Base-by-base conservation (phyloP, 2,329 filamentous ascomycete genomes). In the Exophiala viscosa region DNA sequence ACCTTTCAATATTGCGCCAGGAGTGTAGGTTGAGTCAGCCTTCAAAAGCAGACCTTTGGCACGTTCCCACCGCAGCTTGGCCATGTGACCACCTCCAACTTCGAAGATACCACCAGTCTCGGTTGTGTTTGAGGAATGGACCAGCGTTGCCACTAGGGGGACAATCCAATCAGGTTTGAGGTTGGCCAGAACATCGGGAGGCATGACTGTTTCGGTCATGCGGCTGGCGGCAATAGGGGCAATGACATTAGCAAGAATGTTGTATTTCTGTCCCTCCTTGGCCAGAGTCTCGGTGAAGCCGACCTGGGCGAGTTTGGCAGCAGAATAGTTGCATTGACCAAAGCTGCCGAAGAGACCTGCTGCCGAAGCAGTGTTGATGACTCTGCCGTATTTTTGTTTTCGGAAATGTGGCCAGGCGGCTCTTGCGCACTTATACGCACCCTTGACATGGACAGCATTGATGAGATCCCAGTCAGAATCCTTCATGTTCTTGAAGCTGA, bases 401-500 rank as follows among this genome's bases (percentile, higher is more conserved):
- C 92, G 83, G 82, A 99, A 97, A 74, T 97, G 80, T 55, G 92
- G 90, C 92, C 93, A 99, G 47, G 93, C 93, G 59, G 93, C 93
- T 71, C 85, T 86, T 57, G 93, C 82, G 71, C 89, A 95, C 83
- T 96, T 97, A 81, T 95, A 99, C 66, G 90, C 86, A 64, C 93
- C 93, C 68, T 84, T 87, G 65, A 96, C 85, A 73, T 99, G 92
- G 52, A 97, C 92, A 70, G 84, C 86, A 73, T 92, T 88, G 69
- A 96, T 88, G 63, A 96, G 76, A 69, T 99, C 92, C 93, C 93
- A 99, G 72, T 99, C 93, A 68, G 87, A 75, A 71, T 99, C 93
- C 72, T 87, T 93, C 83, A 97, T 95, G 76, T 97, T 97, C 82
- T 96, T 96, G 79, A 99, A 97, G 80, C 88, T 92, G 68, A 97